Base-by-base conservation (phyloP, 257 asterid genomes). In the Solanum acaule region DNA sequence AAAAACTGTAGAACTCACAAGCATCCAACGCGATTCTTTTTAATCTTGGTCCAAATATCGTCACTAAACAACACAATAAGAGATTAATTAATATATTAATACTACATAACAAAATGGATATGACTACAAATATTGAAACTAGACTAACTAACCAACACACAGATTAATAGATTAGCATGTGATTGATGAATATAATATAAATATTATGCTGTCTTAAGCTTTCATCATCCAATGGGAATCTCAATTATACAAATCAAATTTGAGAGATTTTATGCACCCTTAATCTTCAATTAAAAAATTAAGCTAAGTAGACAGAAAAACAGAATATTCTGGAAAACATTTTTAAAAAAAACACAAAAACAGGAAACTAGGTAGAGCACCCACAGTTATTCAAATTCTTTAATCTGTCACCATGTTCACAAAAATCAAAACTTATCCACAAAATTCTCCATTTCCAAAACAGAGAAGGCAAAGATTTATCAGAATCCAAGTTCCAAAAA, bases 161-260 rank as follows among this genome's bases (percentile, higher is more conserved):
- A 87, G 89, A 87, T 91, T 87, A 49, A 91, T 90, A 88, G 91
- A 90, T 86, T 75, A 90, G 94, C 99, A 96, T 96, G 99, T 95
- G 98, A 93, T 87, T 33, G 61, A 90, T 85, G 89, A 93, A 92
- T 94, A 90, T 88, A 89, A 93, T 93, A 94, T 38, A 40, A 68
- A 33, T 23, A 67, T 89, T 77, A 75, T 89, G 92, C 89, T 91
- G 94, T 90, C 97, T 90, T 87, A 86, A 92, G 92, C 89, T 90
- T 87, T 89, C 90, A 93, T 93, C 96, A 86, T 91, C 72, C 86
- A 90, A 92, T 14, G 89, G 95, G 95, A 93, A 94, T 94, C 96
- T 93, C 90, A 88, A 91, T 87, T 92, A 88, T 84, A 91, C 88
- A 86, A 94, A 91, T 87, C 76, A 86, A 72, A 90, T 29, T 90